A percentile compares a stretch with the other conserved stretches of the same genome.
Conservation (phyloP, 768 basidiomycete genomes). For the Austroboletus eburneus region DNA sequence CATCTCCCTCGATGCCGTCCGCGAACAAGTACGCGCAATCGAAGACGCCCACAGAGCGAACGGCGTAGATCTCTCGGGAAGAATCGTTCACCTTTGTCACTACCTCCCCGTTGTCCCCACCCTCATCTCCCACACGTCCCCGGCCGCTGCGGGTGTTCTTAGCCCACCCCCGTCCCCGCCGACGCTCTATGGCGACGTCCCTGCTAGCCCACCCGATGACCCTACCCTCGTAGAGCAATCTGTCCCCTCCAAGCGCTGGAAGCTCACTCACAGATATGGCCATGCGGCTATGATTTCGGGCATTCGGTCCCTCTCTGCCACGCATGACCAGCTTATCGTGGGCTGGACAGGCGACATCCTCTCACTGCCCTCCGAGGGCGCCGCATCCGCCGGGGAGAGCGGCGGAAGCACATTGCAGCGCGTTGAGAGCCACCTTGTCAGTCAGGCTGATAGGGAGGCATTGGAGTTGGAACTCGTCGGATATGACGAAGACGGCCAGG, state of each 20-base stretch:
- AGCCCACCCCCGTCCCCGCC: constrained; percentile 83
- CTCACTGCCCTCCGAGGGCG: constrained; percentile 35
- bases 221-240: constrained; percentile 3
- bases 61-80: constrained; percentile 73
- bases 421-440: constrained; percentile 49
- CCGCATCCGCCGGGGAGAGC: constrained; percentile 26
- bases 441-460: constrained; percentile 57
- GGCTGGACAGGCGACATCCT: constrained; percentile 93
- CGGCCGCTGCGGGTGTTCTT: constrained; percentile 43
- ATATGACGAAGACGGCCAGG: constrained; percentile 40
- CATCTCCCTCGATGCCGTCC: constrained; percentile 68
- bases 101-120: constrained; percentile 79
- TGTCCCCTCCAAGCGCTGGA: constrained; percentile 50
- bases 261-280: constrained; percentile 73
- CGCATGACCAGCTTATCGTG: constrained; percentile 87
- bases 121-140: constrained; percentile 39
- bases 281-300: constrained; percentile 96
- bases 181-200: constrained; percentile 46
- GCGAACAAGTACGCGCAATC: constrained; percentile 64
- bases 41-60: constrained; percentile 68
- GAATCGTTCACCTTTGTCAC: constrained; percentile 90
- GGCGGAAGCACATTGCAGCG: constrained; percentile 25
- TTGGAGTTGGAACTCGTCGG: constrained; percentile 61
- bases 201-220: constrained; percentile 29
- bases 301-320: constrained; percentile 75